phyloP scores from a whole-genome alignment of 2,329 filamentous ascomycete species.

The Mollisiaceae sp. region DNA sequence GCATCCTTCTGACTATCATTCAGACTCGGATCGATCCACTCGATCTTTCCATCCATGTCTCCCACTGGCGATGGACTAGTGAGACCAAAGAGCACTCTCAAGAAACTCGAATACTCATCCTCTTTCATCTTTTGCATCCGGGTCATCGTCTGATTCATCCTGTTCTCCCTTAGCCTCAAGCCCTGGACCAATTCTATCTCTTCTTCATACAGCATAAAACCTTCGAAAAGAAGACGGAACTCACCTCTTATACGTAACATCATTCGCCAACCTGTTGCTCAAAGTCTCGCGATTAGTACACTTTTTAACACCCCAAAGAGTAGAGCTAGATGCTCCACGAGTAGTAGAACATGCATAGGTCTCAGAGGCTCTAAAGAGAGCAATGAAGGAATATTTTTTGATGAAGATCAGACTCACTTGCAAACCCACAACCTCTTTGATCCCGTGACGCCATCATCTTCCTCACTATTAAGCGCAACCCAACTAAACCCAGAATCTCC shows the following conservation, averaged over 20 bases:
- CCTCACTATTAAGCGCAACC: conserved; percentile 71
- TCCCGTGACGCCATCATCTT: conserved; percentile 47
- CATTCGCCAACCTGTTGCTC: conserved; percentile 57
- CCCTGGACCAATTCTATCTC: too few relatives aligned
- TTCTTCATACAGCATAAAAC: background rate
- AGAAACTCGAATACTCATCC: conserved; percentile 62
- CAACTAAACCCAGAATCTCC: conserved; percentile 51
- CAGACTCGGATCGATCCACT: conserved; percentile 66
- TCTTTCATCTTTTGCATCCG: conserved; percentile 62
- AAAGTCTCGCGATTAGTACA: too few relatives aligned
- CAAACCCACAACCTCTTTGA: conserved; percentile 62
- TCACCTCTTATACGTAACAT: conserved; percentile 63
- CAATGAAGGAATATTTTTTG: too few relatives aligned
- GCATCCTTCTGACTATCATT: conserved; percentile 73
- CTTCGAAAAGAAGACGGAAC: conserved; percentile 10
- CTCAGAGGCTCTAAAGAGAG: too few relatives aligned
- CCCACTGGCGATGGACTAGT: conserved; percentile 55
- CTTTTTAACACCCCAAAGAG: too few relatives aligned
- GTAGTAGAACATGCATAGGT: too few relatives aligned
- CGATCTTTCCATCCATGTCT: conserved; percentile 54
- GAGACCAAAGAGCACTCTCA: conserved; percentile 66
- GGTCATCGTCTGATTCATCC: conserved; percentile 69
- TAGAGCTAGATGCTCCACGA: too few relatives aligned
- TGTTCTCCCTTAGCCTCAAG: conserved; percentile 39
- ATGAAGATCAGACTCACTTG: conserved; percentile 46